phyloP scores from a whole-genome alignment of 202 grass and related monocot species.

The Setaria italica region DNA sequence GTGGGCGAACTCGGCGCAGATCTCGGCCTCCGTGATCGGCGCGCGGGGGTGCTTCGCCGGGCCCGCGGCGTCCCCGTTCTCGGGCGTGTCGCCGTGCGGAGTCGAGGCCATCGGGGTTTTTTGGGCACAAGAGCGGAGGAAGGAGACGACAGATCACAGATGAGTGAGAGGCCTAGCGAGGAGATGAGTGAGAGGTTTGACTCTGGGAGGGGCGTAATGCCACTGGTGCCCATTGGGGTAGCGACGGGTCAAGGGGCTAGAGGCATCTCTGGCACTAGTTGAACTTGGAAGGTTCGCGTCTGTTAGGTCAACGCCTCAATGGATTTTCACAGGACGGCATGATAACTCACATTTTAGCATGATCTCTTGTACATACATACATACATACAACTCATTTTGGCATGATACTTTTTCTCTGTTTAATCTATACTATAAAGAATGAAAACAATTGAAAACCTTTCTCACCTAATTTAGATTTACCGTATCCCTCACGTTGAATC shows the following conservation, averaged over 20 bases:
- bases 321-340: no score
- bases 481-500: no score
- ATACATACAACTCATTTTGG: no score
- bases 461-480: no score
- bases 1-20: conserved; percentile 79
- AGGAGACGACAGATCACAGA: no score
- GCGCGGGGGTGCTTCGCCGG: conserved; percentile 40
- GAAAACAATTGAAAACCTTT: no score
- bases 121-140: not conserved
- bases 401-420: no score
- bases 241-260: not conserved
- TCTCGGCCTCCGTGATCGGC: conserved; percentile 45
- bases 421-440: no score
- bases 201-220: not conserved
- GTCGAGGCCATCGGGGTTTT: conserved; percentile 6
- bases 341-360: no score
- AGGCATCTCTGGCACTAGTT: not conserved
- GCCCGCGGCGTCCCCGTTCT: not conserved
- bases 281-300: no score
- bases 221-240: not conserved
- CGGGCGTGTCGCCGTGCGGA: not conserved
- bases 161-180: not conserved
- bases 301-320: no score
- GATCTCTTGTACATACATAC: no score
- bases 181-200: not conserved